phyloP scores from a whole-genome alignment of 371 early-diverging fungal genomes.

The Apophysomyces variabilis region DNA sequence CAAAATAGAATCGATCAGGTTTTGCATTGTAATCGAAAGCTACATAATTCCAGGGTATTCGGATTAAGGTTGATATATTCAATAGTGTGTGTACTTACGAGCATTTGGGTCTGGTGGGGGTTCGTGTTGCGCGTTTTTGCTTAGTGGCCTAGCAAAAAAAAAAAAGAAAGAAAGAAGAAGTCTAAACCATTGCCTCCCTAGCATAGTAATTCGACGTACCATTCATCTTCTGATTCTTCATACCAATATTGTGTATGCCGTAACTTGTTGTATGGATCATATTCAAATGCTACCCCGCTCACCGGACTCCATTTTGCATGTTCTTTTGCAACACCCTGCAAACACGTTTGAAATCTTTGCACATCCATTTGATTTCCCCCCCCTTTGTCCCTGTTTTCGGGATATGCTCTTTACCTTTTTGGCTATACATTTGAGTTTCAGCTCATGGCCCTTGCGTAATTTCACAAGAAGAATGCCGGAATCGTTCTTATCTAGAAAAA shows the following conservation, averaged over 20 bases:
- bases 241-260: conserved; percentile 96
- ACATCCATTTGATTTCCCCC: background rate
- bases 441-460: conserved; percentile 91
- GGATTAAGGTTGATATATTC: background rate
- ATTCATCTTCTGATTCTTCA: conserved; percentile 89
- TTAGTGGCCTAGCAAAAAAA: conserved; percentile 60
- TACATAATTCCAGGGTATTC: conserved; percentile 25
- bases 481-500: conserved; percentile 58
- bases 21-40: conserved; percentile 88
- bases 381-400: too few relatives aligned
- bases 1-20: conserved; percentile 88
- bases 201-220: conserved; percentile 51
- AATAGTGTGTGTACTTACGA: conserved; percentile 41
- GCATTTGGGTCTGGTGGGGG: conserved; percentile 64
- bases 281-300: conserved; percentile 93
- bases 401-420: conserved; percentile 61
- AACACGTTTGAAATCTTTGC: background rate
- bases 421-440: conserved; percentile 87
- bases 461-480: conserved; percentile 90
- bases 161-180: background rate
- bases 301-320: conserved; percentile 99
- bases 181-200: background rate
- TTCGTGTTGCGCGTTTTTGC: conserved; percentile 77
- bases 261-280: conserved; percentile 96
- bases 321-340: conserved; percentile 93